phyloP scores from a whole-genome alignment of 208 protist genomes.

The Trypanosoma caninum region DNA sequence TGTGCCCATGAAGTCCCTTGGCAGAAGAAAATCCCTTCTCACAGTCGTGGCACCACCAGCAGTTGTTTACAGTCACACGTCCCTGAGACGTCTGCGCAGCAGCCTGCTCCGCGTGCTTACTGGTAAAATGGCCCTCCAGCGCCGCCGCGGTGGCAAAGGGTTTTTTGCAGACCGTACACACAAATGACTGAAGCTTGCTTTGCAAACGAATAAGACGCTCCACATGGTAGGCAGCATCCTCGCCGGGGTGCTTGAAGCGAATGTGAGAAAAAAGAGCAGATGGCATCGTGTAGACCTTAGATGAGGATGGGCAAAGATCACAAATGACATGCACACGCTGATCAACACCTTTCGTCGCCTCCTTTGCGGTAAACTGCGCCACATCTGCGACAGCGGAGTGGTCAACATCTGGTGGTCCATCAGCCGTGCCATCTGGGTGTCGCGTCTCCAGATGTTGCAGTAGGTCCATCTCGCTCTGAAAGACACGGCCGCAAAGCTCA shows the following conservation, averaged over 20 bases:
- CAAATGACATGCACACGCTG: conserved; percentile 43
- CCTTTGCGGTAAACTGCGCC: conserved; percentile 27
- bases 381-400: conserved; percentile 25
- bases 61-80: conserved; percentile 34
- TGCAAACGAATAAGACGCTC: conserved; percentile 60
- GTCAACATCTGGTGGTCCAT: not conserved
- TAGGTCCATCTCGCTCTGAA: conserved; percentile 54
- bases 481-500: conserved; percentile 69
- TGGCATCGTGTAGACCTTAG: conserved; percentile 62
- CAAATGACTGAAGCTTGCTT: conserved; percentile 21
- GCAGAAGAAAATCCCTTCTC: conserved; percentile 67
- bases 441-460: conserved; percentile 70
- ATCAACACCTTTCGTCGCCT: conserved; percentile 17
- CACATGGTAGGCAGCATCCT: conserved; percentile 72
- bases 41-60: conserved; percentile 82
- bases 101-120: conserved; percentile 30
- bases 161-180: conserved; percentile 51
- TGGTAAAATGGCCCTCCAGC: conserved; percentile 42
- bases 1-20: conserved; percentile 48
- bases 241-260: conserved; percentile 72
- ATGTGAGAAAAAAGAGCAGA: conserved; percentile 86
- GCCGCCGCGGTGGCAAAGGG: conserved; percentile 27
- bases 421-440: conserved; percentile 33
- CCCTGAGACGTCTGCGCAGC: not conserved
- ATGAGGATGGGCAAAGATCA: conserved; percentile 46